These are phyloP conservation scores for Francoa sonchifolia DNA, from an alignment of 441 rosid species.

Conservation along the genomic window DNA sequence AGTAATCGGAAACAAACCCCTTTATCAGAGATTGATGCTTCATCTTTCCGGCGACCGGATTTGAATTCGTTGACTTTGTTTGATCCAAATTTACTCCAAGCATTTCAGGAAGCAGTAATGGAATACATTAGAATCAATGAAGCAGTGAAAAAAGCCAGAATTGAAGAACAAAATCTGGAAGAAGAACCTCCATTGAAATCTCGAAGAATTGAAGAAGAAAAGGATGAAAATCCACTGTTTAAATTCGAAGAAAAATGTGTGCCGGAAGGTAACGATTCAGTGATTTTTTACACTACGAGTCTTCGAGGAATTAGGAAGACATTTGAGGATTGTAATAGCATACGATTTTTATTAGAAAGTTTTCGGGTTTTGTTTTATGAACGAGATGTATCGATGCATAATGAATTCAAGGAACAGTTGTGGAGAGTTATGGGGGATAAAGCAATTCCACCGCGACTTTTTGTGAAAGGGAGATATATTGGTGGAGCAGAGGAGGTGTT, in stretches of 20 bases:
- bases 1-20: constrained; percentile 17
- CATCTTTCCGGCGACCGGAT: constrained; percentile 58
- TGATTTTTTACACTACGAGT: constrained; percentile 77
- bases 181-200: constrained; percentile 16
- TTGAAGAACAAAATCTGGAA: constrained; percentile 17
- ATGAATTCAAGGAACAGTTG: constrained; percentile 49
- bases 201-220: constrained; percentile 9
- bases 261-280: constrained; percentile 43
- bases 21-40: constrained; percentile 32
- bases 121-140: constrained; percentile 28
- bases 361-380: constrained; percentile 60
- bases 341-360: constrained; percentile 35
- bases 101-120: constrained; percentile 49
- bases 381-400: constrained; percentile 74
- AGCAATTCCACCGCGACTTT: constrained; percentile 51
- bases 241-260: constrained; percentile 65
- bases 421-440: constrained; percentile 36
- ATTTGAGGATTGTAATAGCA: constrained; percentile 50
- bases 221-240: constrained; percentile 36
- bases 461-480: constrained; percentile 65
- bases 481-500: constrained; percentile 68
- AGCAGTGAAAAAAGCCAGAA: constrained; percentile 22
- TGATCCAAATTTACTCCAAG: constrained; percentile 62
- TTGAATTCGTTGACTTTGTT: constrained; percentile 56
- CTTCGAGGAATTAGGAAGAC: constrained; percentile 75